Conservation (phyloP, 2,329 filamentous ascomycete species). For the Drechslera avenae region DNA sequence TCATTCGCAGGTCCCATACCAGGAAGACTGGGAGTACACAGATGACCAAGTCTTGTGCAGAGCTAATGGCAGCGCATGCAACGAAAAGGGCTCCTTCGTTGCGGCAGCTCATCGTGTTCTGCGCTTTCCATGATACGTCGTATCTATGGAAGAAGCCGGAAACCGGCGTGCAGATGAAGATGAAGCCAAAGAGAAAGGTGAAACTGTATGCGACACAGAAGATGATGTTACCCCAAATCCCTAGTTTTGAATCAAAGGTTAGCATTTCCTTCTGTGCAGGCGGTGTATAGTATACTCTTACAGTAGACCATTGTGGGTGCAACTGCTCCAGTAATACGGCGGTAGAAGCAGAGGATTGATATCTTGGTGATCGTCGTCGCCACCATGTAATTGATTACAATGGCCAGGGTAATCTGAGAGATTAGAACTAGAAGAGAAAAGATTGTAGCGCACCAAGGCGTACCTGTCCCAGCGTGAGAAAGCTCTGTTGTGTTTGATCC, state of each 20-base stretch:
- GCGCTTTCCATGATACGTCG: constrained; percentile 38
- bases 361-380: constrained; percentile 40
- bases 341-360: constrained; percentile 50
- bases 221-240: constrained; percentile 44
- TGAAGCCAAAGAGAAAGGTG: constrained; percentile 18
- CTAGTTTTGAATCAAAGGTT: neutral
- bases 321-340: constrained; percentile 48
- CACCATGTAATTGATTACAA: constrained; percentile 40
- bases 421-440: constrained; percentile 5
- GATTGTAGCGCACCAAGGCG: neutral
- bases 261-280: neutral
- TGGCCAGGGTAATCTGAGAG: constrained; percentile 34
- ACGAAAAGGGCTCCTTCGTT: constrained; percentile 49
- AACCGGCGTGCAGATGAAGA: constrained; percentile 50
- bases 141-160: constrained; percentile 42
- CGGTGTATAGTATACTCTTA: neutral
- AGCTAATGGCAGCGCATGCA: constrained; percentile 47
- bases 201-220: constrained; percentile 48
- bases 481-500: constrained; percentile 36
- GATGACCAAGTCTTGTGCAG: constrained; percentile 50
- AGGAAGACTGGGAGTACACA: constrained; percentile 52
- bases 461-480: constrained; percentile 34
- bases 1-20: constrained; percentile 53
- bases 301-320: constrained; percentile 45
- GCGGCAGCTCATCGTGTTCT: constrained; percentile 43